Conservation (phyloP, 306 rosid species). For the Gynostemma pentaphyllum region DNA sequence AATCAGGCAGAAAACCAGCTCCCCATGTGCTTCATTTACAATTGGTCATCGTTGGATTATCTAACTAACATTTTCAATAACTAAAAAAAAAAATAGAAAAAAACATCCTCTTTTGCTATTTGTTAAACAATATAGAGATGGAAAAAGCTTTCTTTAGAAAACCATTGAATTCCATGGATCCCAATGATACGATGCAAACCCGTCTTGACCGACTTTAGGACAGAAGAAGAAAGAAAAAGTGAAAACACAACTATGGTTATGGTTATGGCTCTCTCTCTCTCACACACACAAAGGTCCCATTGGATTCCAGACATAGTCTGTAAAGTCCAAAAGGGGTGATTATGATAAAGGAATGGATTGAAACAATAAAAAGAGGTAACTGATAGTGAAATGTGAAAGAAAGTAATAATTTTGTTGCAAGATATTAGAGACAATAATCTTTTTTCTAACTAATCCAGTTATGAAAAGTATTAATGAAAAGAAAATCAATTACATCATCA, state of each 20-base stretch:
- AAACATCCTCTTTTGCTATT: too few relatives aligned
- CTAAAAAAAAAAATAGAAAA: too few relatives aligned
- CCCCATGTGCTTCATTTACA: too few relatives aligned
- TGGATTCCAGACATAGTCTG: constrained; percentile 12
- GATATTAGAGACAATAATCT: not conserved
- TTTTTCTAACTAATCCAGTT: constrained; percentile 20
- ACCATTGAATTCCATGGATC: not conserved
- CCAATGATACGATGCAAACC: not conserved
- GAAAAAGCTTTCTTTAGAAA: not conserved
- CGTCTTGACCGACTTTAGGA: constrained; percentile 1
- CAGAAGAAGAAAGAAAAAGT: not conserved
- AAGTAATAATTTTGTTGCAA: constrained; percentile 22
- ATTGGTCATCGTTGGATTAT: too few relatives aligned
- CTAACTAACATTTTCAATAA: too few relatives aligned
- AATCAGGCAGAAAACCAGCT: too few relatives aligned
- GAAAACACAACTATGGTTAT: not conserved
- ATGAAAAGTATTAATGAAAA: not conserved
- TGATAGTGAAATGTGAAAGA: constrained; percentile 10
- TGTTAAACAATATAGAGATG: too few relatives aligned
- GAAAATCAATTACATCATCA: constrained; percentile 14
- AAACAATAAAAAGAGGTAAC: not conserved
- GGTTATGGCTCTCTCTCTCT: too few relatives aligned
- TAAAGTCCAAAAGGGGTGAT: constrained; percentile 10
- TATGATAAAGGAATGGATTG: not conserved
- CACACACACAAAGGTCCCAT: not conserved